Conservation (phyloP, 306 rosid genomes). For the Sicyos edulis region DNA sequence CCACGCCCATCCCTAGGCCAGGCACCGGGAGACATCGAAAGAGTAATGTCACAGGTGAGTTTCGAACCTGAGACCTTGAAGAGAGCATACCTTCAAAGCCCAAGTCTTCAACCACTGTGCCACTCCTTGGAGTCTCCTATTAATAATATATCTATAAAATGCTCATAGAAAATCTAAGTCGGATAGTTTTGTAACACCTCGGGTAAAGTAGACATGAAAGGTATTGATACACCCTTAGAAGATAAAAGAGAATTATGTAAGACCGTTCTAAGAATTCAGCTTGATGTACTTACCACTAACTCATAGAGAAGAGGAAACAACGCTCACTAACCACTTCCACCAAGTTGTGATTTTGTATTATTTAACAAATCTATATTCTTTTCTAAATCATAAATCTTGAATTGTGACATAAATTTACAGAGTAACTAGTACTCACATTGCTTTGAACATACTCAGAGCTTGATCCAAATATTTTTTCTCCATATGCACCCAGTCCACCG, state of each 20-base stretch:
- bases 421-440: slow-evolving; percentile 55
- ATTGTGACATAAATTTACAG: background rate
- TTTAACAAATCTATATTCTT: background rate
- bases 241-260: background rate
- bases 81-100: too few species aligned
- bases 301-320: background rate
- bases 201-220: background rate
- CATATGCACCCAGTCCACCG: slow-evolving; percentile 95
- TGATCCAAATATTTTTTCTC: slow-evolving; percentile 85
- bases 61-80: too few species aligned
- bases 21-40: too few species aligned
- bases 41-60: too few species aligned
- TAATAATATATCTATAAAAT: too few species aligned
- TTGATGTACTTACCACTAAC: background rate
- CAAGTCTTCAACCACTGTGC: too few species aligned
- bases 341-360: background rate
- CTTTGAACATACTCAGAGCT: slow-evolving; percentile 97
- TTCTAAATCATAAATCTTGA: too few species aligned
- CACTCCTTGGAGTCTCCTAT: too few species aligned
- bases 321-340: background rate
- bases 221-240: background rate
- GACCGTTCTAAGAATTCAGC: background rate
- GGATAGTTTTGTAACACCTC: background rate
- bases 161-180: background rate
- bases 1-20: too few species aligned